Evolutionary conservation across 768 basidiomycete genomes (phyloP), one percentile per base, ranked within the genome.

Genomic region (Lentinula sp.): DNA sequence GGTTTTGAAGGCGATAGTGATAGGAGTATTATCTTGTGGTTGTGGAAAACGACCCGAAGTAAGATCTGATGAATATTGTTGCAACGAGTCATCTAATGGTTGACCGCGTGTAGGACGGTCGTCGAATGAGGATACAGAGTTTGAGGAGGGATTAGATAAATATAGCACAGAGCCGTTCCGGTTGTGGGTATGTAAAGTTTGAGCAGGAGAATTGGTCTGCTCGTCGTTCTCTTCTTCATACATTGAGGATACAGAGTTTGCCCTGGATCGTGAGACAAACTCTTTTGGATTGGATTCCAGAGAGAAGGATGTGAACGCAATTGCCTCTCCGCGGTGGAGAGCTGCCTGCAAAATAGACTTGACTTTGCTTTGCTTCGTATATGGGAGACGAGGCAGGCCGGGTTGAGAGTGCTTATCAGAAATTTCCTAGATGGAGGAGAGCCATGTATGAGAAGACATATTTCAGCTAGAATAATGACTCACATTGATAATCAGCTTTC

Each of bases 401-500:
- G 93, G 93, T 56, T 87, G 84, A 0, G 92, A 93, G 18, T 75
- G 72, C 13, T 90, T 87, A 61, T 91, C 84, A 1, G 92, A 85
- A 16, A 96, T 87, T 78, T 90, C 91, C 85, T 90, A 62, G 7
- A 50, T 32, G 15, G 13, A 48, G 46, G 32, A 23, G 28, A 18
- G 20, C 35, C 37, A 3, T 36, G 5, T 37, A 35, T 9, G 18
- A 36, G 48, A 6, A 18, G 20, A 12, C 9, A 6, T 32, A 32
- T 57, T 28, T 54, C 49, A 10, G 46, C 64, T 61, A 48, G 28
- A 49, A 35, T 12, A 16, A 35, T 32, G 46, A 71, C 76, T 54
- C 65, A 79, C 79, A 20, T 76, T 67, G 23, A 84, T 74, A n/a
- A 84, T 68, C 23, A 80, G 75, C 66, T 82, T 84, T 2, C 85